These are phyloP conservation scores for Nothophoma quercina DNA, from an alignment of 2,329 filamentous ascomycete genomes.

Conservation along the genomic window DNA sequence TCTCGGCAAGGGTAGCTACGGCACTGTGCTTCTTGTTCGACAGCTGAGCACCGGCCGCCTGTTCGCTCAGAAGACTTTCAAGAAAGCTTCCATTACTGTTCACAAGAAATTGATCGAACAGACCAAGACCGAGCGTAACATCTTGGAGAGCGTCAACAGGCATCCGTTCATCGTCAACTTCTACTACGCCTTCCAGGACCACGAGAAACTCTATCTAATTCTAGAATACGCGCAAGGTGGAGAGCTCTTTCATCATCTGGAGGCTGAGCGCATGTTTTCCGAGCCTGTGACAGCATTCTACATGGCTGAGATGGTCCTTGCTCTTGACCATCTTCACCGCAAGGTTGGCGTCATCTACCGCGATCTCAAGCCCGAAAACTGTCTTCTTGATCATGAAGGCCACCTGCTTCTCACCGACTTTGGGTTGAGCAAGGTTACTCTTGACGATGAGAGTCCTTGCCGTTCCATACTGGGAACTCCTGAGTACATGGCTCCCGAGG, in stretches of 20 bases:
- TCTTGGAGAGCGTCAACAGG: conserved; percentile 93
- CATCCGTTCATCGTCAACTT: conserved; percentile 98
- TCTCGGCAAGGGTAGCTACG: conserved; percentile 94
- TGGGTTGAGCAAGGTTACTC: conserved; percentile 91
- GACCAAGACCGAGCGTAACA: conserved; percentile 94
- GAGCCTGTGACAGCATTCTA: conserved; percentile 93
- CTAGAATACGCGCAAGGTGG: conserved; percentile 97
- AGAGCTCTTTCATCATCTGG: conserved; percentile 94
- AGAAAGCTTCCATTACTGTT: conserved; percentile 92
- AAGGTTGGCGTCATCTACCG: conserved; percentile 95
- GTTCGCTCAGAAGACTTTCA: conserved; percentile 98
- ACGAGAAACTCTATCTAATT: conserved; percentile 96
- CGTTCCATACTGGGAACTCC: conserved; percentile 93
- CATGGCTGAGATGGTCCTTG: conserved; percentile 97
- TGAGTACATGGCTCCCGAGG: conserved; percentile 98
- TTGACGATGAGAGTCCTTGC: conserved; percentile 75
- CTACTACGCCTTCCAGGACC: conserved; percentile 98
- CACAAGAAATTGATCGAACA: conserved; percentile 97
- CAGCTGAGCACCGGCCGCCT: conserved; percentile 86
- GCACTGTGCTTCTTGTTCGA: conserved; percentile 92
- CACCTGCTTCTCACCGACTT: conserved; percentile 97
- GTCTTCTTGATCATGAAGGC: conserved; percentile 87
- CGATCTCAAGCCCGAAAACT: conserved; percentile 97
- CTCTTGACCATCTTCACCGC: conserved; percentile 90
- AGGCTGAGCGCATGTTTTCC: conserved; percentile 92